Percentiles rank a stretch among this genome's conserved stretches.
These are phyloP conservation scores for Pelargonium cotyledonis DNA, from an alignment of 441 rosid genomes.

Conservation along the genomic window DNA sequence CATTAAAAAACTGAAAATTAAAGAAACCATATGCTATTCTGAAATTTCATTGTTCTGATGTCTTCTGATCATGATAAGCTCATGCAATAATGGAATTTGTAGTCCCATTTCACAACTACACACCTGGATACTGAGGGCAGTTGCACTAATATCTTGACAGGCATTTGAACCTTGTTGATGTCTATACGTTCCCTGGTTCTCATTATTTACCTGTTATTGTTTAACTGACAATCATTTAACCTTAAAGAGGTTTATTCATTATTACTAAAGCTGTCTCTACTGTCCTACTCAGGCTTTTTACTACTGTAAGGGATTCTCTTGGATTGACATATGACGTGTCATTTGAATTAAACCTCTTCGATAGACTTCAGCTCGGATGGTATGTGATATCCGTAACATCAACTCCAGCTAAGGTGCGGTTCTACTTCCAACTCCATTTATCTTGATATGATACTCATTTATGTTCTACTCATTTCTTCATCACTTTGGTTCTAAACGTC, in stretches of 20 bases:
- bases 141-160: not conserved
- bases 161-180: not conserved
- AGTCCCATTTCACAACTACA: not conserved
- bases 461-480: constrained; percentile 16
- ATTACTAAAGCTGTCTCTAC: constrained; percentile 1
- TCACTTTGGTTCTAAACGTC: constrained; percentile 21
- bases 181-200: not conserved
- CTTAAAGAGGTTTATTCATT: not conserved
- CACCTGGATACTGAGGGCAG: constrained; percentile 1
- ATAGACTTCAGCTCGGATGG: constrained; percentile 97
- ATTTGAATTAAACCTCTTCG: constrained; percentile 92
- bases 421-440: constrained; percentile 15
- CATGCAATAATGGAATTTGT: not conserved
- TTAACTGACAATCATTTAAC: not conserved
- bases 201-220: too few relatives aligned
- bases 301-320: constrained; percentile 94
- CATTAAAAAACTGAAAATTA: not conserved
- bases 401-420: constrained; percentile 81
- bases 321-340: constrained; percentile 99
- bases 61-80: not conserved
- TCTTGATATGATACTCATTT: constrained; percentile 11
- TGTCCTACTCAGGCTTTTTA: constrained; percentile 71
- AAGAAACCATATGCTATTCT: not conserved
- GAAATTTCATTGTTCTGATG: not conserved
- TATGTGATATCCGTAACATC: constrained; percentile 98